Evolutionary conservation across 2,329 filamentous ascomycete genomes (phyloP).

Genomic region (Fusarium odoratissimum): DNA sequence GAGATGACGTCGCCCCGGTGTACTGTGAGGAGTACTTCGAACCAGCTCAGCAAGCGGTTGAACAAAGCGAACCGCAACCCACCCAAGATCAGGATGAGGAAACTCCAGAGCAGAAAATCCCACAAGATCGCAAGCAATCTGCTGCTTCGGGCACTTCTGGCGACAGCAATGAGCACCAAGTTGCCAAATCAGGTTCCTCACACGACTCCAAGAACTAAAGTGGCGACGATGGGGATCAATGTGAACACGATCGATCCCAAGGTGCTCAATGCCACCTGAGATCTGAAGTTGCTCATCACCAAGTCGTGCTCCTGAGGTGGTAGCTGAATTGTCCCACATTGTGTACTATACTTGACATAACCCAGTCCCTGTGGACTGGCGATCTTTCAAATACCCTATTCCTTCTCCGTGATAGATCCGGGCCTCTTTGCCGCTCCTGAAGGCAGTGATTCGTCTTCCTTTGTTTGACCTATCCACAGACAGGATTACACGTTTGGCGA

Average conservation of each 20-base stretch:
- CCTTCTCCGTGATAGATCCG: neutral
- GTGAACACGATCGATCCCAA: neutral
- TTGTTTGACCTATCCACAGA: neutral
- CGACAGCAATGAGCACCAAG: neutral
- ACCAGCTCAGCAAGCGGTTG: neutral
- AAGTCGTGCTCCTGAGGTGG: neutral
- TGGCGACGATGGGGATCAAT: neutral
- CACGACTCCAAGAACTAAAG: neutral
- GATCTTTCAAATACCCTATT: neutral
- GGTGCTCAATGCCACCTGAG: neutral
- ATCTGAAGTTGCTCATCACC: neutral
- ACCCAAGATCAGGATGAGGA: neutral
- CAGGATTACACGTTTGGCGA: neutral
- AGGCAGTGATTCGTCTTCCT: neutral
- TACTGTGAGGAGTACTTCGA: conserved; percentile 12
- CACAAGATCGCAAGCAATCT: neutral
- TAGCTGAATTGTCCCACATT: neutral
- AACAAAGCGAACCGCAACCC: neutral
- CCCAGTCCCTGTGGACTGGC: neutral
- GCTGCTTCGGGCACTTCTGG: neutral
- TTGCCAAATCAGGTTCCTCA: no score
- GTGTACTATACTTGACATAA: neutral
- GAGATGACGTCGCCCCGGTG: neutral
- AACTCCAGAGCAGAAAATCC: neutral
- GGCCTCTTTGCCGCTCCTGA: neutral